Conservation (phyloP, 129 eudicot species). For the Helianthus annuus region HanXRQr2.0-SUNRISE NC_035445.2:172050301-172050800, state of each 20-base stretch:
- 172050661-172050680: constrained; percentile 96
- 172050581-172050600: constrained; percentile 11
- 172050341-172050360: constrained; percentile 95
- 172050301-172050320: constrained; percentile 71
- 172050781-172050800: not conserved
- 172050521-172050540: constrained; percentile 98
- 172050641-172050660: constrained; percentile 76
- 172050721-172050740: constrained; percentile 19
- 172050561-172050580: constrained; percentile 2
- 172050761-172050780: not conserved
- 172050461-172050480: constrained; percentile 15
- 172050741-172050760: constrained; percentile 9
- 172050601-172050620: not conserved
- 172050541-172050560: constrained; percentile 85
- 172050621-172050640: constrained; percentile 2
- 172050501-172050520: constrained; percentile 99
- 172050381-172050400: constrained; percentile 57
- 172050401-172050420: constrained; percentile 4
- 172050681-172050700: constrained; percentile 96
- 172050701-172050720: constrained; percentile 99
- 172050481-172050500: constrained; percentile 99
- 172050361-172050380: constrained; percentile 99
- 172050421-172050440: not conserved
- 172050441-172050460: not conserved
- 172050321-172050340: constrained; percentile 97